These are phyloP conservation scores for Blastocystis sp. DNA, from an alignment of 352 stramenopile genomes.

Conservation along the genomic window DNA sequence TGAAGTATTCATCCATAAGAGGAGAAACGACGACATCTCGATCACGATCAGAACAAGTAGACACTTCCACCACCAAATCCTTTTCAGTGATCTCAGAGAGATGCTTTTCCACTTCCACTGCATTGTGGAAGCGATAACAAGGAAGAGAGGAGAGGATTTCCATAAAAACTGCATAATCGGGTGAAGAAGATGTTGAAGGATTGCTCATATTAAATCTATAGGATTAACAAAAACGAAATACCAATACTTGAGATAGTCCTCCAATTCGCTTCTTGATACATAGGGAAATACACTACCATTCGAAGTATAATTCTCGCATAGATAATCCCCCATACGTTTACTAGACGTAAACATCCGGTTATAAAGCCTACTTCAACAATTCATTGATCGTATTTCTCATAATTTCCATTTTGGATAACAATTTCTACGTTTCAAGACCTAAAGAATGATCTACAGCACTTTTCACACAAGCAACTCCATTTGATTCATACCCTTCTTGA, in stretches of 20 bases:
- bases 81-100: not conserved
- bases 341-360: not conserved
- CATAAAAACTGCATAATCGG: not conserved
- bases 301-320: not conserved
- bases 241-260: not conserved
- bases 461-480: not conserved
- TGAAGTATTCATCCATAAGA: not conserved
- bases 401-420: not conserved
- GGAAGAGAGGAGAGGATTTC: not conserved
- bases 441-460: not conserved
- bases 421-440: not conserved
- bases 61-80: not conserved
- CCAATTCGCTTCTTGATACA: not conserved
- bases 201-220: not conserved
- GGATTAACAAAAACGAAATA: not conserved
- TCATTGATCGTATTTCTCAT: not conserved
- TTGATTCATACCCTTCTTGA: not conserved
- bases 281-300: not conserved
- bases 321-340: not conserved
- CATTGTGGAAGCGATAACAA: not conserved
- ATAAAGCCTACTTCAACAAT: not conserved
- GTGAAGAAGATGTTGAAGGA: too few species aligned
- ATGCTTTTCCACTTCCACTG: not conserved
- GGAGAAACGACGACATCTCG: not conserved
- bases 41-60: not conserved